A percentile compares a stretch with the other conserved stretches of the same genome.
phyloP scores from a whole-genome alignment of 768 basidiomycete genomes.

The Paxillus ammoniavirescens region DNA sequence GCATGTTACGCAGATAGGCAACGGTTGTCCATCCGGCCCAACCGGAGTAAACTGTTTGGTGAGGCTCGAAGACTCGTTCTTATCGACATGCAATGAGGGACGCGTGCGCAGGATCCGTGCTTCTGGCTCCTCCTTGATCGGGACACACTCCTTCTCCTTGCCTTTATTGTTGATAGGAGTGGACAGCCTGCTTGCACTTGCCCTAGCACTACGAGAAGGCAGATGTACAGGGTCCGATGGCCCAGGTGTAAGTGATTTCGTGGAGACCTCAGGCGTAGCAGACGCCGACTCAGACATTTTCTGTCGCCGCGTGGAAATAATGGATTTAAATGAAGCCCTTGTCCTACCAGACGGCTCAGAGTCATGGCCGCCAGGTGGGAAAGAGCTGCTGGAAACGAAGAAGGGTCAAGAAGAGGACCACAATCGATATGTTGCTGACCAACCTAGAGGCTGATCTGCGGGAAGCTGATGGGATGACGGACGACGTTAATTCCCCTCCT shows the following conservation, averaged over 20 bases:
- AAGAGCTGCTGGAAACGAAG: conserved; percentile 14
- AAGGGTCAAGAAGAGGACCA: conserved; percentile 12
- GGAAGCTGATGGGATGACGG: conserved; percentile 20
- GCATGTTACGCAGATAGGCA: conserved; percentile 74
- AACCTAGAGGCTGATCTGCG: conserved; percentile 28
- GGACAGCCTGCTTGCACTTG: conserved; percentile 31
- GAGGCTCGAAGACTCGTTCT: conserved; percentile 37
- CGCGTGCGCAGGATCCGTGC: conserved; percentile 50
- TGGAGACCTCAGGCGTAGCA: conserved; percentile 47
- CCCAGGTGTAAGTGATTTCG: conserved; percentile 38
- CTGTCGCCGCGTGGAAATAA: conserved; percentile 60
- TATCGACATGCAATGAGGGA: conserved; percentile 36
- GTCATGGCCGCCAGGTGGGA: conserved; percentile 26
- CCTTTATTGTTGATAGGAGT: conserved; percentile 32
- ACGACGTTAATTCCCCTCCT: conserved; percentile 21
- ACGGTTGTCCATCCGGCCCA: conserved; percentile 62
- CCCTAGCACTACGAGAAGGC: conserved; percentile 29
- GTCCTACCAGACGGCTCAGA: conserved; percentile 25
- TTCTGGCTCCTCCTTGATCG: conserved; percentile 50
- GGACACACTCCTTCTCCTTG: conserved; percentile 41
- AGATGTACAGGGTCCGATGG: conserved; percentile 24
- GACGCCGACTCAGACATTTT: conserved; percentile 36
- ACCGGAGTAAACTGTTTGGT: conserved; percentile 44
- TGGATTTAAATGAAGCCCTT: conserved; percentile 47
- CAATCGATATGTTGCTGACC: conserved; percentile 7